phyloP scores from a whole-genome alignment of 257 asterid genomes.

The Voacanga thouarsii region DNA sequence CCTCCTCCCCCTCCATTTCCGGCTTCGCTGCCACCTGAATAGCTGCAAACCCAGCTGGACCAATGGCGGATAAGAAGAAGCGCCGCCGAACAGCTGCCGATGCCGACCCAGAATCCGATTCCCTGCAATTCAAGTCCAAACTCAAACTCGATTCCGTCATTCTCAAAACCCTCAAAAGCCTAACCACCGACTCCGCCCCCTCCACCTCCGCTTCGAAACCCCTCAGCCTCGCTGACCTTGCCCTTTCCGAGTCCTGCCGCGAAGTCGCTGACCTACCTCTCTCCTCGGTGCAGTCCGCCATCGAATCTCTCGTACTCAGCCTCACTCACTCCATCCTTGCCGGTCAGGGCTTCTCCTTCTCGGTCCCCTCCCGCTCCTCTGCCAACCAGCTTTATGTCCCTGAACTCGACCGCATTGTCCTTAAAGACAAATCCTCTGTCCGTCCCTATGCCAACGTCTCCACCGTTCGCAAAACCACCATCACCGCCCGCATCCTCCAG shows the following conservation, averaged over 20 bases:
- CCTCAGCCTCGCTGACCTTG: constrained; percentile 58
- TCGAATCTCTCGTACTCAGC: constrained; percentile 55
- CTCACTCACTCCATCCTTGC: constrained; percentile 76
- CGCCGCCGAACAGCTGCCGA: constrained; percentile 56
- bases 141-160: constrained; percentile 62
- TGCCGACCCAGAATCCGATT: constrained; percentile 45
- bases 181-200: constrained; percentile 34
- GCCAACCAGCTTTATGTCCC: constrained; percentile 85
- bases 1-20: constrained; percentile 27
- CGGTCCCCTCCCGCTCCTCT: constrained; percentile 83
- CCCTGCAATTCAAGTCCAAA: constrained; percentile 52
- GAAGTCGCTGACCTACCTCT: constrained; percentile 75
- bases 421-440: constrained; percentile 62
- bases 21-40: constrained; percentile 23
- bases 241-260: constrained; percentile 69
- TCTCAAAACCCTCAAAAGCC: constrained; percentile 48
- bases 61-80: constrained; percentile 72
- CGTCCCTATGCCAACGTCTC: constrained; percentile 78
- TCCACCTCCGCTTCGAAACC: constrained; percentile 46
- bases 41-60: background rate
- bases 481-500: constrained; percentile 72
- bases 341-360: constrained; percentile 66
- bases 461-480: constrained; percentile 71
- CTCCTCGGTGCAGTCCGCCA: constrained; percentile 57
- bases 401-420: constrained; percentile 83